Evolutionary conservation across 208 protist genomes (phyloP), one percentile per base, ranked within the genome.

Genomic region (Trypanosoma rangeli): DNA sequence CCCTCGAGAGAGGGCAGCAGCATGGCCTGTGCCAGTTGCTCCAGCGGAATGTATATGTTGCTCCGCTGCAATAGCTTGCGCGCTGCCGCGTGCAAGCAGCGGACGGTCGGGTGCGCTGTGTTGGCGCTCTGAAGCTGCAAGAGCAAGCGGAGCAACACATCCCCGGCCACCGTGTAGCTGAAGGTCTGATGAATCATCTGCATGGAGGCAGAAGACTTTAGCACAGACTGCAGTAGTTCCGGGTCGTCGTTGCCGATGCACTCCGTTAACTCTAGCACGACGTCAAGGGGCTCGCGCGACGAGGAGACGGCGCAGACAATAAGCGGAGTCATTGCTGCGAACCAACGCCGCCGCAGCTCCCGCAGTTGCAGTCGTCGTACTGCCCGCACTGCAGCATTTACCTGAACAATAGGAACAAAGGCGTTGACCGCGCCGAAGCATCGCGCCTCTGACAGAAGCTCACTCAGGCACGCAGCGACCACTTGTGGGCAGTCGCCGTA

Each of bases 1-100:
- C 42, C 59, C n/a, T 77, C 49, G 18, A 71, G 7, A 33, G 72
- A 77, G 12, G 72, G 72, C 31, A 77, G 59, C 24, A 77, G 35
- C 48, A 71, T 64, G 5, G 59, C 59, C 37, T 71, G 57, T 13
- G 72, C 72, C 31, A 77, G 50, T 44, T 68, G 44, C 28, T 66
- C 39, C 35, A 77, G 35, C 22, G 72, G 49, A 1, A 63, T 37
- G 26, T 22, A 15, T 10, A 68, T 4, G n/a, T 35, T 31, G 5
- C 29, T 18, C 1, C 20, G 22, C 53, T 58, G 52, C 1, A 77
- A 22, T 42, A 71, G 24, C 22, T 61, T 64, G 8, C 22, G n/a
- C 26, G 65, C 18, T 0, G 72, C 72, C 8, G 28, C 42, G 29
- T 70, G 72, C 31, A 77, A 29, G 37, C 59, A 20, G 8, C 72